Evolutionary conservation across 1,139 yeast genomes (phyloP).

Genomic region (Meyerozyma carpophila): DNA sequence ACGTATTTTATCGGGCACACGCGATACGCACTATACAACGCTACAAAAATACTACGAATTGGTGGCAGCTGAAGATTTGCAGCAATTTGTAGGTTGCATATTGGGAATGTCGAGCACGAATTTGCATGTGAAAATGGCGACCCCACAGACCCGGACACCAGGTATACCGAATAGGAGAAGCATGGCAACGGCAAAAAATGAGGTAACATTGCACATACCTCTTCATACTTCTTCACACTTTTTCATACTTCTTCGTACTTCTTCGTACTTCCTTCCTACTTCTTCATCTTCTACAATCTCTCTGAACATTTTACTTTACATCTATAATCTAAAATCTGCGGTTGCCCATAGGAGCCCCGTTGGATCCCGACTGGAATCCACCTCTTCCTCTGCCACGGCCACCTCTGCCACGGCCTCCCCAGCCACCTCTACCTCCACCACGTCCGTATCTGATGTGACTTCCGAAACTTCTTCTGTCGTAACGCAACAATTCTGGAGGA

Average conservation of each 20-base stretch:
- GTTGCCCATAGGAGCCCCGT: conserved; percentile 24
- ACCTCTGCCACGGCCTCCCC: conserved; percentile 17
- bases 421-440: conserved; percentile 50
- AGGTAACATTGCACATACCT: no score
- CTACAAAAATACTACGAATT: no score
- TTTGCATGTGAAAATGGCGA: conserved; percentile 1
- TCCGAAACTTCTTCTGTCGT: conserved; percentile 50
- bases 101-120: not conserved
- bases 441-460: conserved; percentile 56
- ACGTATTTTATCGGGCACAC: not conserved
- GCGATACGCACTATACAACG: no score
- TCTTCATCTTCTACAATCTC: no score
- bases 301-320: no score
- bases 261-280: no score
- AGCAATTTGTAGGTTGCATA: not conserved
- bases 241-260: no score
- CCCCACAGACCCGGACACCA: no score
- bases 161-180: no score
- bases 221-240: no score
- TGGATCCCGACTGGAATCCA: conserved; percentile 22
- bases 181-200: no score
- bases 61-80: not conserved
- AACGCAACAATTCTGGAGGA: conserved; percentile 57
- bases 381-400: conserved; percentile 26
- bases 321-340: conserved; percentile 21